Evolutionary conservation across 345 rosid species (phyloP), one percentile per base, ranked within the genome.

Genomic region (Arabis hirsuta): DNA sequence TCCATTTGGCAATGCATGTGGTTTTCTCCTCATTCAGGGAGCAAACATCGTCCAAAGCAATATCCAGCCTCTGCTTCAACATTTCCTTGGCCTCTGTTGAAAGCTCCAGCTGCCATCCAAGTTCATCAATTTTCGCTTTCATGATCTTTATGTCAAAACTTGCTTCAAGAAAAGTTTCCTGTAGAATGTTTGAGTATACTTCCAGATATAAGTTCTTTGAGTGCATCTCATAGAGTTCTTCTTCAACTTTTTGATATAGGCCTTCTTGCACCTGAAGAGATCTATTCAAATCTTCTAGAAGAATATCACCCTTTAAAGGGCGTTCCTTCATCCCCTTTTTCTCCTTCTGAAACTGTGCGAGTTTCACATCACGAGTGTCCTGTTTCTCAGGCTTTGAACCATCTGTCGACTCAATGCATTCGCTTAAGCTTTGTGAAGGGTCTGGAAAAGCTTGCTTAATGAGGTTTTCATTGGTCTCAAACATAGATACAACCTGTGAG

Each of bases 401-500:
- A 69, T 65, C 79, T 45, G 60, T 56, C 51, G 69, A 58, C 58
- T 72, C 81, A n/a, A 66, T 51, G 72, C 36, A 48, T 51, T 71
- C 86, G 47, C 47, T 63, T 73, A 64, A 72, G 78, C 73, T 82
- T 67, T 81, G 88, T 53, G 85, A 54, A 63, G 85, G 77, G 76
- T 89, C 97, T 57, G 78, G 80, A 46, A 88, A 82, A 72, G 96
- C 91, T 85, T 91, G 85, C 83, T 75, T 83, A 76, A 95, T 86
- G 76, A 95, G 96, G 74, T 90, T 91, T 80, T 91, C 97, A 74
- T 90, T 91, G 36, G 92, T 85, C 87, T 91, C 90, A 76, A 81
- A 85, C 89, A 95, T 87, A 69, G 99, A 91, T 57, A 84, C 82
- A 73, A 95, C 90, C 88, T 95, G 99, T 39, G 81, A 82, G 62